Conservation (phyloP, 805 yeast species). For the Ogataea pini region DNA sequence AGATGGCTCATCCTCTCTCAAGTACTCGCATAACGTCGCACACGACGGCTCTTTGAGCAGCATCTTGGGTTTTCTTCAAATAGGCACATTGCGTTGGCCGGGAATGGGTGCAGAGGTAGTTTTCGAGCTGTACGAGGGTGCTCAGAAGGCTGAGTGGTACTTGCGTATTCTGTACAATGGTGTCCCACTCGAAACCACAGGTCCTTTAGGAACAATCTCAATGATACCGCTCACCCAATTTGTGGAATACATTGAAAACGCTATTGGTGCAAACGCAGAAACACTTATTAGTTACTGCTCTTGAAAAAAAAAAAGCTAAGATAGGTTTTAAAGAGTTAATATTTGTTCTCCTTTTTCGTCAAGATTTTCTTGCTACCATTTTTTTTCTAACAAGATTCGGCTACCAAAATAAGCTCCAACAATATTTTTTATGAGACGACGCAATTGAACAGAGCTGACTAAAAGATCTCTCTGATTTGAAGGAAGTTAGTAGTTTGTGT, state of each 20-base stretch:
- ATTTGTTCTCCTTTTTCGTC: no score
- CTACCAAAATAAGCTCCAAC: no score
- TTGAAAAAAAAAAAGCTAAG: no score
- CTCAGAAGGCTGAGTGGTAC: slow-evolving; percentile 25
- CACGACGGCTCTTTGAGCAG: slow-evolving; percentile 43
- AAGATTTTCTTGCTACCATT: no score
- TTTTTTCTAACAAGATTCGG: no score
- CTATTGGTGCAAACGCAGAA: slow-evolving; percentile 23
- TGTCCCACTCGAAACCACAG: slow-evolving; percentile 16
- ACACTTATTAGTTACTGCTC: slow-evolving; percentile 14
- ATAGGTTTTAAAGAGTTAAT: no score
- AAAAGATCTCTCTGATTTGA: no score
- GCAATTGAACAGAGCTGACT: no score
- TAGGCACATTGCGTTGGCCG: slow-evolving; percentile 43
- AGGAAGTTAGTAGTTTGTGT: no score
- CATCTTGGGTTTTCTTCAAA: slow-evolving; percentile 38
- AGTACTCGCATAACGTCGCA: slow-evolving; percentile 43
- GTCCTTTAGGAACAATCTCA: slow-evolving; percentile 23
- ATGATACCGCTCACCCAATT: slow-evolving; percentile 21
- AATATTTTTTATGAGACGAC: no score
- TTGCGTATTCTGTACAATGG: slow-evolving; percentile 42
- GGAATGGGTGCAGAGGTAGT: slow-evolving; percentile 49
- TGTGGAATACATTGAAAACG: slow-evolving; percentile 17
- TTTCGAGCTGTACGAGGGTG: slow-evolving; percentile 39
- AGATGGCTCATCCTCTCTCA: slow-evolving; percentile 30